These are phyloP conservation scores for Austroboletus rostrupii DNA, from an alignment of 1,284 basidiomycete species.

Conservation along the genomic window DNA sequence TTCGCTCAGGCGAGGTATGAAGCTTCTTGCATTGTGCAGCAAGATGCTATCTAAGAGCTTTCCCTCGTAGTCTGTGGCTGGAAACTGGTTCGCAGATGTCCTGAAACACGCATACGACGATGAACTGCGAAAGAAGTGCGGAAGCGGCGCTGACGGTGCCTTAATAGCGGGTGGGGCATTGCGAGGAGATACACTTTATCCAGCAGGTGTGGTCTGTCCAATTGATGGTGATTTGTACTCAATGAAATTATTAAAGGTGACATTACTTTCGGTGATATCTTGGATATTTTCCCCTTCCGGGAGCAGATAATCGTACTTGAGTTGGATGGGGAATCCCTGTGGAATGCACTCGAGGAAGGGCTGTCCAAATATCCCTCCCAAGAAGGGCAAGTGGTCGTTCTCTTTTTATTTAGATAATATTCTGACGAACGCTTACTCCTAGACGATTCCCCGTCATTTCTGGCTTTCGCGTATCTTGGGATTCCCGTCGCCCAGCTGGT, in stretches of 20 bases:
- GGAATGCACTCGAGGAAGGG: slow-evolving; percentile 77
- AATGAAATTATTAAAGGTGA: slow-evolving; percentile 42
- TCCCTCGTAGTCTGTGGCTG: slow-evolving; percentile 60
- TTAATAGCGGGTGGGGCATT: slow-evolving; percentile 83
- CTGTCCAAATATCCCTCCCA: slow-evolving; percentile 84
- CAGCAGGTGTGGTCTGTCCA: slow-evolving; percentile 52
- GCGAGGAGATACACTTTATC: slow-evolving; percentile 83
- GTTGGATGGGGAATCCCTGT: slow-evolving; percentile 77
- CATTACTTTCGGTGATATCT: slow-evolving; percentile 77
- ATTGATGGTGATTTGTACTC: neutral
- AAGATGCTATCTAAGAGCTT: neutral
- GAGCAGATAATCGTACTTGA: slow-evolving; percentile 85
- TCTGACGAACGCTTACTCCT: slow-evolving; percentile 1
- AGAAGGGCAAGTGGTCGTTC: slow-evolving; percentile 62
- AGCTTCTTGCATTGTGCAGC: too few species aligned
- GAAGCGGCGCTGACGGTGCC: slow-evolving; percentile 70
- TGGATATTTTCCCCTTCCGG: slow-evolving; percentile 89
- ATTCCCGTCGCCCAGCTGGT: slow-evolving; percentile 70
- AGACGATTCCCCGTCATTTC: slow-evolving; percentile 88
- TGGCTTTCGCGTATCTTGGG: slow-evolving; percentile 84
- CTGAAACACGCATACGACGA: slow-evolving; percentile 85
- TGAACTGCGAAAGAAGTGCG: slow-evolving; percentile 55
- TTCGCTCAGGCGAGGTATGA: slow-evolving; percentile 66
- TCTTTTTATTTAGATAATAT: neutral
- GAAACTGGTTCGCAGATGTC: slow-evolving; percentile 90